Conservation (phyloP, 225 moss, liverwort and hornwort genomes). For the Asterella californica region DNA sequence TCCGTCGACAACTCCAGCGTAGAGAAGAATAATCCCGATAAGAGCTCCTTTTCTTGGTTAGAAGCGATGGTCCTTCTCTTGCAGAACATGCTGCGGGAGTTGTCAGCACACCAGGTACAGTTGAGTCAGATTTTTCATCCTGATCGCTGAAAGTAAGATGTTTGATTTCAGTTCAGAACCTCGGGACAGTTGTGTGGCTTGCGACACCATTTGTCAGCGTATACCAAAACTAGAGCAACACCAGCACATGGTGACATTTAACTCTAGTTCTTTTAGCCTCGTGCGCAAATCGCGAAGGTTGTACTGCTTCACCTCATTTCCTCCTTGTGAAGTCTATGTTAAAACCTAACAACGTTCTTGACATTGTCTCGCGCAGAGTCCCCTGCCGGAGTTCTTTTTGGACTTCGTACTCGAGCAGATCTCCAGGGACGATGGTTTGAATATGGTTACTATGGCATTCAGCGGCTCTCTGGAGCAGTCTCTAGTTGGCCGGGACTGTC, state of each 20-base stretch:
- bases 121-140: neutral
- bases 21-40: neutral
- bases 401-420: constrained; percentile 31
- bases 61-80: constrained; percentile 32
- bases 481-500: neutral
- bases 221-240: neutral
- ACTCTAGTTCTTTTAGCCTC: too few species aligned
- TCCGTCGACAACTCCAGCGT: neutral
- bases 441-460: constrained; percentile 29
- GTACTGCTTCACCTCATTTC: neutral
- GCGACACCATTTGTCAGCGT: neutral
- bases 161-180: neutral
- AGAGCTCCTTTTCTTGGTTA: constrained; percentile 10
- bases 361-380: constrained; percentile 23
- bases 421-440: constrained; percentile 28
- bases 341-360: neutral
- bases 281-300: neutral
- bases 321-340: neutral
- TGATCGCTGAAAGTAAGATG: neutral
- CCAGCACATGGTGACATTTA: neutral
- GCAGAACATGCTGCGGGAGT: constrained; percentile 32
- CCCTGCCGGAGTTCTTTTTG: constrained; percentile 36
- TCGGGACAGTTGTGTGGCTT: neutral
- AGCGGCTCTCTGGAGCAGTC: constrained; percentile 18
- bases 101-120: constrained; percentile 32